These are phyloP conservation scores for Aspergillus aculeatinus DNA, from an alignment of 2,329 filamentous ascomycete genomes.

Conservation along the genomic window DNA sequence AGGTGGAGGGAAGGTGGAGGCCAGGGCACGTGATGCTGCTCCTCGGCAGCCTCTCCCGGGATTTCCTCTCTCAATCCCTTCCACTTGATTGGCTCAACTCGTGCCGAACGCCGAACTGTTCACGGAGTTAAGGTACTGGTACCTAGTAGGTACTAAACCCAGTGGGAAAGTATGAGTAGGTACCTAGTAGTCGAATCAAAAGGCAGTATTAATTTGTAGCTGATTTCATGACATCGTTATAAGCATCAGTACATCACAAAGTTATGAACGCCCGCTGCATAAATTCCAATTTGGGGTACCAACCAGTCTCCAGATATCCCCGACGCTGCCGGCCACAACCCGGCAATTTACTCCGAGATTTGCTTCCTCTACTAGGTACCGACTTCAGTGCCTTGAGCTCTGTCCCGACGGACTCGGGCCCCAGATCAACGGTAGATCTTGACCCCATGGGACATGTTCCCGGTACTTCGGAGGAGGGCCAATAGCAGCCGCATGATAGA, in stretches of 20 bases:
- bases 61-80: slow-evolving; percentile 15
- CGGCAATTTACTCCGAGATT: neutral
- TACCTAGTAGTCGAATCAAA: too few relatives aligned
- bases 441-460: neutral
- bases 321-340: neutral
- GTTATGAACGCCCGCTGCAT: neutral
- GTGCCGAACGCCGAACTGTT: neutral
- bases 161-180: too few relatives aligned
- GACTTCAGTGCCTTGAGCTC: neutral
- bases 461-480: neutral
- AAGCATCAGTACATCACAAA: neutral
- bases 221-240: neutral
- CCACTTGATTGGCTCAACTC: slow-evolving; percentile 7
- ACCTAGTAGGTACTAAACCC: too few relatives aligned
- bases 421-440: neutral
- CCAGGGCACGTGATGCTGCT: slow-evolving; percentile 23
- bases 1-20: slow-evolving; percentile 36
- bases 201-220: too few relatives aligned
- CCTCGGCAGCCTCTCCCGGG: slow-evolving; percentile 26
- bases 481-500: neutral
- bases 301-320: neutral
- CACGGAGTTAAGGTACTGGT: neutral
- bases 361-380: neutral
- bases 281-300: neutral
- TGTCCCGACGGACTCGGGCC: neutral